Conservation (phyloP, 495 filamentous ascomycete species). For the Xylaria castorea region DNA sequence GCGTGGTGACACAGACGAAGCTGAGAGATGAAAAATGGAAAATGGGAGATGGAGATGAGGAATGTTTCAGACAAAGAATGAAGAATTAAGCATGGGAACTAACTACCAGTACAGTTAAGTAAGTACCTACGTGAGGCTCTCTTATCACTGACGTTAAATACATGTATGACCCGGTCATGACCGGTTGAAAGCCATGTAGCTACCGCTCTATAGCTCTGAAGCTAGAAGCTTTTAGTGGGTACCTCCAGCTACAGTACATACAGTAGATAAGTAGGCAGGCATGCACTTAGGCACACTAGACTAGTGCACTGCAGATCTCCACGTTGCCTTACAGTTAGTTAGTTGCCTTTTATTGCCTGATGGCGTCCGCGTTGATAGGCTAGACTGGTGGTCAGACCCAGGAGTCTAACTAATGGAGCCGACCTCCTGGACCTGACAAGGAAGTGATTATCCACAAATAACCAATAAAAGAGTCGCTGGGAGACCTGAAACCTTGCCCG, state of each 20-base stretch:
- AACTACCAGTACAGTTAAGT: background rate
- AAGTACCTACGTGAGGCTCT: background rate
- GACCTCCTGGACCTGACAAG: background rate
- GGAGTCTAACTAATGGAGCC: background rate
- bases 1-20: background rate
- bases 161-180: background rate
- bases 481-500: no score
- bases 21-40: background rate
- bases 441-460: conserved; percentile 2
- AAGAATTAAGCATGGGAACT: background rate
- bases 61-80: background rate
- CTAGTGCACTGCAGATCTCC: conserved; percentile 5
- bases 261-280: no score
- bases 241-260: no score
- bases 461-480: background rate
- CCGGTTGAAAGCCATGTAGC: background rate
- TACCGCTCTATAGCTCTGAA: conserved; percentile 3
- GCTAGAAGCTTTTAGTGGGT: conserved; percentile 16
- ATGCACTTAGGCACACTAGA: conserved; percentile 6
- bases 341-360: background rate
- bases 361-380: background rate
- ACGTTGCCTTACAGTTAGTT: background rate
- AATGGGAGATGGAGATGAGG: background rate
- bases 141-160: background rate
- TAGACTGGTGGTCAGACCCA: background rate